Base-by-base conservation (phyloP, 2,329 filamentous ascomycete species). In the Fusarium albidum region DNA sequence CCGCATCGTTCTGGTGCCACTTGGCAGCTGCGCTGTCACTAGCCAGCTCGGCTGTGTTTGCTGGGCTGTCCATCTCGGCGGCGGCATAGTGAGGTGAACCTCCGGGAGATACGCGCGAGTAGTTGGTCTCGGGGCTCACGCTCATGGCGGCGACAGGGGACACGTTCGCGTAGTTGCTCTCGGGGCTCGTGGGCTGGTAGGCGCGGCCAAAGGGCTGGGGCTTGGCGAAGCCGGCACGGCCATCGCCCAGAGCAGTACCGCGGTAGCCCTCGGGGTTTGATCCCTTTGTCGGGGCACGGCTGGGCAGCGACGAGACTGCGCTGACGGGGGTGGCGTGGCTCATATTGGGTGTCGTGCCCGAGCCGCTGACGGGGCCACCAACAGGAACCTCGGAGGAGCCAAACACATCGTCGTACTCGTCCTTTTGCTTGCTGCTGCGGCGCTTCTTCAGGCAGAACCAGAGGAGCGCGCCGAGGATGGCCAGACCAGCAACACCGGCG, bases 371-470 rank as follows among this genome's bases (percentile, higher is more conserved):
- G 27, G 59, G 52, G 11, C 21, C 32, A 26, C 73, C 74, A 11
- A 77, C 73, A n/a, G 75, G 75, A 6, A 77, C 73, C 61, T 77
- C 75, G 8, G 74, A 77, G 25, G 75, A 72, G 49, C 74, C 75
- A 45, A 75, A 71, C 48, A 77, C 67, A 55, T 76, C 74, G 53
- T 76, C 75, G 35, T 71, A 66, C 46, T 73, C 68, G 18, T 68
- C 64, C 62, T 73, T 71, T 50, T 69, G 59, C 57, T 61, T 61
- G 37, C 63, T 52, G 52, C 64, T 64, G 56, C 69, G 66, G 52
- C 74, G 69, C 49, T 66, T 64, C 53, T 65, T 64, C 44, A 71
- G 45, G 55, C 67, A 68, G 59, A 70, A 68, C 62, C 69, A 71
- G 34, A 69, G 28, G 37, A 69, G 48, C 15, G 52, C 64, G 35